A percentile compares a stretch with the other conserved stretches of the same genome.
Evolutionary conservation across 164 flowering plant genomes (phyloP).

Genomic region (Buxus sempervirens): DNA sequence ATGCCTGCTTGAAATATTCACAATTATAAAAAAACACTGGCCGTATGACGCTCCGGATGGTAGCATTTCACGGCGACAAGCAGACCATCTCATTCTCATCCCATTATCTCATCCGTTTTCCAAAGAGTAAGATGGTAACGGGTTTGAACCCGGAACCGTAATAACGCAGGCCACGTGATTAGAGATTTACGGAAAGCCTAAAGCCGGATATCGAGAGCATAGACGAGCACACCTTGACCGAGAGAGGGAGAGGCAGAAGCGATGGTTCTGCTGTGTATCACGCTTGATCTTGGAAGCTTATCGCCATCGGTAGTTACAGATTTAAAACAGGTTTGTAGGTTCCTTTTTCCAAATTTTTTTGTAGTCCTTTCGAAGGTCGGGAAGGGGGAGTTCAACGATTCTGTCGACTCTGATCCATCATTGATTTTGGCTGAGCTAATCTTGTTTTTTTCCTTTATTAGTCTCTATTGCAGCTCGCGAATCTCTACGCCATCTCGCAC

Average conservation of each 20-base stretch:
- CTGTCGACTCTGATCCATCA: neutral
- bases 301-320: constrained; percentile 55
- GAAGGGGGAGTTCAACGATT: no score
- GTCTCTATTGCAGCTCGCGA: constrained; percentile 34
- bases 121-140: no score
- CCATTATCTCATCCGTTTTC: no score
- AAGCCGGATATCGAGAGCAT: no score
- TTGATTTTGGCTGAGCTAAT: neutral
- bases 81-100: no score
- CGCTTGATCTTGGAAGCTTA: constrained; percentile 65
- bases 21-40: no score
- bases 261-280: constrained; percentile 71
- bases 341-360: neutral
- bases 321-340: constrained; percentile 50
- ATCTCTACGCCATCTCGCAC: constrained; percentile 28
- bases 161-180: no score
- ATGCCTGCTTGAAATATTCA: no score
- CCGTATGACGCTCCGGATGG: no score
- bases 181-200: no score
- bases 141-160: no score
- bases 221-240: neutral
- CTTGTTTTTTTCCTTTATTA: constrained; percentile 7
- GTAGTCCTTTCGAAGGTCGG: neutral
- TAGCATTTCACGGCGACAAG: no score
- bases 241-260: constrained; percentile 7